These are phyloP conservation scores for Dalbergia cultrata DNA, from an alignment of 306 rosid species.

Conservation along the genomic window DNA sequence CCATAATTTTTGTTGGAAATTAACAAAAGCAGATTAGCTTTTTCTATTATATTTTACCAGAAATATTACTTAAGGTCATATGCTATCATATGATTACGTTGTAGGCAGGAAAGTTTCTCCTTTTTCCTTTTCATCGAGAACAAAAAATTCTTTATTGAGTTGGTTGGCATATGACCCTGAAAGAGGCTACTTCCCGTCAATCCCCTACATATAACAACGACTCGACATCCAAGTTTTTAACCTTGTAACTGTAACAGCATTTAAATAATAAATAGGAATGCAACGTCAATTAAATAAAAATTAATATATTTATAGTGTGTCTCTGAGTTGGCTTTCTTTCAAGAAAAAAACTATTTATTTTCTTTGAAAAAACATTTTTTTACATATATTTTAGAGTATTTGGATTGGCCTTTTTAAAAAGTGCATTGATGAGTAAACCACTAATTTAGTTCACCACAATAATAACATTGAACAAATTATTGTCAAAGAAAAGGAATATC, in stretches of 20 bases:
- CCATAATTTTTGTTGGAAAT: background rate
- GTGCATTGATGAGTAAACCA: no score
- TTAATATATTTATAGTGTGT: no score
- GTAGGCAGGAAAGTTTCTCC: background rate
- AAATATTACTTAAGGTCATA: background rate
- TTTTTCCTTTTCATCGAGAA: background rate
- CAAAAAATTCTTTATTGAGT: background rate
- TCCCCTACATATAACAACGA: background rate
- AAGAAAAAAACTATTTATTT: no score
- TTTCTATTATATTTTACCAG: background rate
- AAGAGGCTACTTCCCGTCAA: background rate
- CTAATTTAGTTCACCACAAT: no score
- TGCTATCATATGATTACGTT: conserved; percentile 1
- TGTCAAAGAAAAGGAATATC: no score
- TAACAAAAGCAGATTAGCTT: background rate
- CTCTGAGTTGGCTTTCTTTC: no score
- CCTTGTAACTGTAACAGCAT: background rate
- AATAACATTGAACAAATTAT: no score
- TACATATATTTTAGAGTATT: no score
- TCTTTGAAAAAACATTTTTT: no score
- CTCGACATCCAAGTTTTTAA: background rate
- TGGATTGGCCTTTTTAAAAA: no score
- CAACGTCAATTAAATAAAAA: background rate
- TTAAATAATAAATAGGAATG: background rate
- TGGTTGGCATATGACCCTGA: background rate